Evolutionary conservation across 2,329 filamentous ascomycete genomes (phyloP).

Genomic region (Huntiella moniliformis): DNA sequence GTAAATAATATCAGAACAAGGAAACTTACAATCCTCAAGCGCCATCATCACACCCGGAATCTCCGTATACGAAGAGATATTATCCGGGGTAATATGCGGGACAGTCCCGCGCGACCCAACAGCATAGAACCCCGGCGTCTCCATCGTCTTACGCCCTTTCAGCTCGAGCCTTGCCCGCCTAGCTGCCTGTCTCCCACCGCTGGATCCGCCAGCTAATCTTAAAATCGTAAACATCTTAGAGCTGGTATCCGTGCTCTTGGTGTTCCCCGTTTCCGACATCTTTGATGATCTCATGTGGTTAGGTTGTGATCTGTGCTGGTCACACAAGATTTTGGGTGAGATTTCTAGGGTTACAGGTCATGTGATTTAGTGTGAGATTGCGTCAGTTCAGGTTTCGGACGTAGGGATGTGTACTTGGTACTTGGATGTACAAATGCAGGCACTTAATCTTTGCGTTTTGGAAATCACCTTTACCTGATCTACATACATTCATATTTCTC

Average conservation of each 20-base stretch:
- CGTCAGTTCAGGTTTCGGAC: no score
- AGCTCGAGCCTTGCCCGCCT: slow-evolving; percentile 51
- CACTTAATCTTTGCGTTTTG: no score
- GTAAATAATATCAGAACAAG: background rate
- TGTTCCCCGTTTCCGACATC: background rate
- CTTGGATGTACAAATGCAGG: no score
- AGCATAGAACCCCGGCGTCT: slow-evolving; percentile 69
- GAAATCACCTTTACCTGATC: no score
- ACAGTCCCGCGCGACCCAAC: slow-evolving; percentile 67
- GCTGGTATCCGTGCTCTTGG: background rate
- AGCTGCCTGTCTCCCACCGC: slow-evolving; percentile 24
- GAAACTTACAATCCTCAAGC: slow-evolving; percentile 70
- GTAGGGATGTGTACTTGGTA: no score
- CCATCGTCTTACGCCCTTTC: slow-evolving; percentile 41
- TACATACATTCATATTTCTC: no score
- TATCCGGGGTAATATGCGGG: slow-evolving; percentile 80
- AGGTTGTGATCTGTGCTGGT: background rate
- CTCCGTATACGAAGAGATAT: slow-evolving; percentile 43
- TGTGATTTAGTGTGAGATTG: no score
- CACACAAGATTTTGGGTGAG: no score
- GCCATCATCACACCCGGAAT: slow-evolving; percentile 60
- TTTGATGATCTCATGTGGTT: background rate
- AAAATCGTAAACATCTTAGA: slow-evolving; percentile 26
- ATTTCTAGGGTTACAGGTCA: no score
- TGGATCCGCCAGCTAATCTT: slow-evolving; percentile 20